Evolutionary conservation across 352 stramenopile species (phyloP), one percentile per base, ranked within the genome.

Genomic region (Phytophthora crassamura): DNA sequence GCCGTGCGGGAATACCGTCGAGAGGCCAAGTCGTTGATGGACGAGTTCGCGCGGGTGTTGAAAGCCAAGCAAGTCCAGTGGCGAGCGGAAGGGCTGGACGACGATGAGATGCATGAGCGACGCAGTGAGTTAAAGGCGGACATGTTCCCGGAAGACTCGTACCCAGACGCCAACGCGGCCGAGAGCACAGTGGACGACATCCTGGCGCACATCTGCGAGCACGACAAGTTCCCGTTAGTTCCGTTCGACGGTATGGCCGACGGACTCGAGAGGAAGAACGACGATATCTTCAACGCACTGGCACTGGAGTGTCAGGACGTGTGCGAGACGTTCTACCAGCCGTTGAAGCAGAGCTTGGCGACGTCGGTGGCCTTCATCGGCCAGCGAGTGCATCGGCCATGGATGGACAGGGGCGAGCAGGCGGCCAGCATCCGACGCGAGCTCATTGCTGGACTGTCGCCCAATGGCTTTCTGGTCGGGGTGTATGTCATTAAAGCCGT

Each of bases 181-280:
- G 67, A 86, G 36, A 81, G 75, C 56, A 59, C 62, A 16, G 62
- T 64, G 15, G 77, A 86, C 45, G 69, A 80, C 25, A 82, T 86
- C 49, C 59, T 86, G 15, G 78, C 78, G 3, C 67, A 86, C 45
- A 82, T 86, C 48, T 86, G 78, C 47, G 78, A 86, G 51, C 74
- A 78, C 45, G 63, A 80, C 20, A 69, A 69, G 56, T 86, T 86
- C 58, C 66, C 69, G 3, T 42, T 84, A 40, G 53, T 82, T 36
- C 78, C 69, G 48, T 86, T 86, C 22, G 58, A 71, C 18, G 72
- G 75, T 5, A 72, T 78, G 60, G 53, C 59, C 22, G 54, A 30
- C 7, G 69, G 58, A 22, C 67, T 82, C 11, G 78, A 82, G 49
- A 55, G 73, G 39, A 74, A 75, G 28, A 79, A 81, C 48, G 78